phyloP scores from a whole-genome alignment of 306 rosid species.

The Gillenia trifoliata region DNA sequence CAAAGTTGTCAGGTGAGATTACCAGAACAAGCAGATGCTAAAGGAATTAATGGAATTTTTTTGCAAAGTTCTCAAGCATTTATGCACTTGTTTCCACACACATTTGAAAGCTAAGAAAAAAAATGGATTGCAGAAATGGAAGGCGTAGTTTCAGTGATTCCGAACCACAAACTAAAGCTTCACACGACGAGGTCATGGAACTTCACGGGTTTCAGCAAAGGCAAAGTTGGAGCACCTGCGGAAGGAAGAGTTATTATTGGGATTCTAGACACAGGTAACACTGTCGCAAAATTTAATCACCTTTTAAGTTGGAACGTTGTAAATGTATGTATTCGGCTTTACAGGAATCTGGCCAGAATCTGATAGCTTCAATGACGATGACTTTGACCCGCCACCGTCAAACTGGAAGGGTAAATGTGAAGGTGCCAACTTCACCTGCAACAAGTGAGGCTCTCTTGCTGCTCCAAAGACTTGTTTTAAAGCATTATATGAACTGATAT shows the following conservation, averaged over 20 bases:
- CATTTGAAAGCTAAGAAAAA: too few relatives aligned
- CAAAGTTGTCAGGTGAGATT: too few relatives aligned
- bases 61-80: too few relatives aligned
- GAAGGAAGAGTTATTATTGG: constrained; percentile 26
- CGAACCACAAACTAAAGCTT: constrained; percentile 26
- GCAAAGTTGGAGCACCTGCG: not conserved
- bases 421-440: constrained; percentile 33
- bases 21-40: too few relatives aligned
- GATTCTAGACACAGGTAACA: constrained; percentile 24
- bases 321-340: too few relatives aligned
- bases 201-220: constrained; percentile 21
- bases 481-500: too few relatives aligned
- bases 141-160: constrained; percentile 32
- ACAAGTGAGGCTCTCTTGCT: constrained; percentile 26
- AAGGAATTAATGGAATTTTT: too few relatives aligned
- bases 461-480: too few relatives aligned
- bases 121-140: constrained; percentile 27
- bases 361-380: constrained; percentile 25
- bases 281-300: too few relatives aligned
- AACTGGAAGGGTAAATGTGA: constrained; percentile 39
- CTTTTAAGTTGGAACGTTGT: not conserved
- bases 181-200: constrained; percentile 45
- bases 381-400: constrained; percentile 22
- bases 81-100: too few relatives aligned
- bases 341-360: constrained; percentile 43